Evolutionary conservation across 768 basidiomycete species (phyloP).

Genomic region (Trametes cinnabarina): DNA sequence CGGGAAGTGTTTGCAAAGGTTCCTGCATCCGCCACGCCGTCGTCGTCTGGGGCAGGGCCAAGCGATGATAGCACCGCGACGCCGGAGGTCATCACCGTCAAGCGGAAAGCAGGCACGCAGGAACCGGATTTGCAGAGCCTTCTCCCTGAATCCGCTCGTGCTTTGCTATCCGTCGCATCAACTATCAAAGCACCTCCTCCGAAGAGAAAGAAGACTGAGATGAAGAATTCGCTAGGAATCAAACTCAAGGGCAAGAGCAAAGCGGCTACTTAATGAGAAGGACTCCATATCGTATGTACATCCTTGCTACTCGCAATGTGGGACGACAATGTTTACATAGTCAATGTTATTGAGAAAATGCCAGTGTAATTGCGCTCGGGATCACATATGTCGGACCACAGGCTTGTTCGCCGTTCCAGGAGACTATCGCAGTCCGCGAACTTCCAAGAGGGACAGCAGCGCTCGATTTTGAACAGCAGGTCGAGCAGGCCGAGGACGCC

Average conservation of each 20-base stretch:
- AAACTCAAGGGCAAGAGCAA: slow-evolving; percentile 56
- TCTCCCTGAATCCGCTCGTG: slow-evolving; percentile 61
- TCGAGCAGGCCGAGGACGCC: too few relatives aligned
- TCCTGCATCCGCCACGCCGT: slow-evolving; percentile 34
- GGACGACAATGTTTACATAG: too few relatives aligned
- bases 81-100: slow-evolving; percentile 60
- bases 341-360: too few relatives aligned
- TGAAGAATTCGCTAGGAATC: slow-evolving; percentile 70
- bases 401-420: too few relatives aligned
- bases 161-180: slow-evolving; percentile 52
- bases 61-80: slow-evolving; percentile 14
- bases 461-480: too few relatives aligned
- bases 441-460: too few relatives aligned
- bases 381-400: too few relatives aligned
- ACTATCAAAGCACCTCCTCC: slow-evolving; percentile 36
- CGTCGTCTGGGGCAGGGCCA: slow-evolving; percentile 5
- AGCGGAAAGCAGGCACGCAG: slow-evolving; percentile 79
- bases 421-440: too few relatives aligned
- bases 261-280: slow-evolving; percentile 5
- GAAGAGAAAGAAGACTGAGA: slow-evolving; percentile 63
- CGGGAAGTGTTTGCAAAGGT: slow-evolving; percentile 83
- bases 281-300: too few relatives aligned
- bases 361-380: too few relatives aligned
- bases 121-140: slow-evolving; percentile 72
- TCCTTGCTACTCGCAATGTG: too few relatives aligned